phyloP scores from a whole-genome alignment of 2,329 filamentous ascomycete genomes.

The Microdochium nivale region DNA sequence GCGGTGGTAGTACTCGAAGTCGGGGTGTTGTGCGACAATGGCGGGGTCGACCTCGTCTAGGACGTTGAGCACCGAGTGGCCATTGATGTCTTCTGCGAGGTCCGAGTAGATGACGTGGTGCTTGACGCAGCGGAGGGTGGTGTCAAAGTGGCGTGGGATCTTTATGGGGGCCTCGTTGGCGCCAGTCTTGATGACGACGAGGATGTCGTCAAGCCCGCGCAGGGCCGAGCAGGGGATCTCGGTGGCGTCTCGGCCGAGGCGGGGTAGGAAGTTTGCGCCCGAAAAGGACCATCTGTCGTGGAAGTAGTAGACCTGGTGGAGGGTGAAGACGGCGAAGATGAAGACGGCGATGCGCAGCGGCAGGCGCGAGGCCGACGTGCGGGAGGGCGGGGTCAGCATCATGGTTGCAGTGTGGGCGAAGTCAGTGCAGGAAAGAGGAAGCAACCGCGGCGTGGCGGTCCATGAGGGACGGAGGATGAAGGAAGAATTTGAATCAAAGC shows the following conservation, averaged over 20 bases:
- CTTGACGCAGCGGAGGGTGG: slow-evolving; percentile 45
- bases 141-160: slow-evolving; percentile 43
- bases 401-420: not conserved
- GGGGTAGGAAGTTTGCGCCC: not conserved
- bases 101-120: slow-evolving; percentile 51
- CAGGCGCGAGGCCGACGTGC: not conserved
- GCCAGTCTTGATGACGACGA: slow-evolving; percentile 49
- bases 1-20: slow-evolving; percentile 43
- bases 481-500: no score
- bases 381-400: not conserved
- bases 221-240: slow-evolving; percentile 18
- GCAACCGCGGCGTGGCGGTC: no score
- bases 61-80: slow-evolving; percentile 39
- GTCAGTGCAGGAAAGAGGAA: not conserved
- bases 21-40: slow-evolving; percentile 27
- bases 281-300: not conserved
- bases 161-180: slow-evolving; percentile 47
- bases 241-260: not conserved
- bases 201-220: slow-evolving; percentile 38
- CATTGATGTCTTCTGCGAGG: slow-evolving; percentile 40
- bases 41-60: slow-evolving; percentile 31
- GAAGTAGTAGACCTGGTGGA: not conserved
- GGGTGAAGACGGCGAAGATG: not conserved
- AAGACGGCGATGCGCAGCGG: not conserved
- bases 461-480: no score